Conservation (phyloP, 176 grass and related monocot species). For the Paspalum vaginatum region DNA sequence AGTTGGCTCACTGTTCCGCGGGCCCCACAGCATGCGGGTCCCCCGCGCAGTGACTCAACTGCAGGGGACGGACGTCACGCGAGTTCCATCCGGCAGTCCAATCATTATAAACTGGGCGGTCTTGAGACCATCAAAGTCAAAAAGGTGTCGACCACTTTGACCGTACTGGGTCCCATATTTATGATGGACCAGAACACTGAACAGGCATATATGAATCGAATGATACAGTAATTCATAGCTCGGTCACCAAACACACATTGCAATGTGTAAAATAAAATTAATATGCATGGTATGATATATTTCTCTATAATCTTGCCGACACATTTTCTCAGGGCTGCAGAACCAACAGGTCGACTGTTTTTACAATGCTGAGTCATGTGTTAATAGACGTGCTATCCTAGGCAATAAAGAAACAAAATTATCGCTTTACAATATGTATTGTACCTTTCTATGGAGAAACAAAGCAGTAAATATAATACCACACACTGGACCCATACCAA, state of each 20-base stretch:
- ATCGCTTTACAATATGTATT: constrained; percentile 40
- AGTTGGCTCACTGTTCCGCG: too few relatives aligned
- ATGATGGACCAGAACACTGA: constrained; percentile 23
- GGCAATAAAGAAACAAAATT: constrained; percentile 24
- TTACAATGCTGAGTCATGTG: constrained; percentile 31
- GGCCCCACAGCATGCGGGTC: too few relatives aligned
- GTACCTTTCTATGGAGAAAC: constrained; percentile 30
- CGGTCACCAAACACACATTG: neutral
- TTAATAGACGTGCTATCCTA: constrained; percentile 42
- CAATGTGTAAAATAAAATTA: neutral
- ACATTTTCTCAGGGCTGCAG: neutral
- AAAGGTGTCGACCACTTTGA: neutral
- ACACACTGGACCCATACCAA: neutral
- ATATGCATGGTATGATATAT: neutral
- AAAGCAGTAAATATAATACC: constrained; percentile 38
- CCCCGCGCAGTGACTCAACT: too few relatives aligned
- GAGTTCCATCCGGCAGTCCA: too few relatives aligned
- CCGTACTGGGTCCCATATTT: constrained; percentile 15
- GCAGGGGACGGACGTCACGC: too few relatives aligned
- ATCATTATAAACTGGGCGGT: neutral
- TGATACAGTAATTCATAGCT: neutral
- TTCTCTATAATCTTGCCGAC: constrained; percentile 2
- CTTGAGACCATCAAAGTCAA: neutral
- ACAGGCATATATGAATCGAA: neutral
- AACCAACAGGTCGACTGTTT: neutral